Evolutionary conservation across 495 filamentous ascomycete genomes (phyloP).

Genomic region (Letharia columbiana): DNA sequence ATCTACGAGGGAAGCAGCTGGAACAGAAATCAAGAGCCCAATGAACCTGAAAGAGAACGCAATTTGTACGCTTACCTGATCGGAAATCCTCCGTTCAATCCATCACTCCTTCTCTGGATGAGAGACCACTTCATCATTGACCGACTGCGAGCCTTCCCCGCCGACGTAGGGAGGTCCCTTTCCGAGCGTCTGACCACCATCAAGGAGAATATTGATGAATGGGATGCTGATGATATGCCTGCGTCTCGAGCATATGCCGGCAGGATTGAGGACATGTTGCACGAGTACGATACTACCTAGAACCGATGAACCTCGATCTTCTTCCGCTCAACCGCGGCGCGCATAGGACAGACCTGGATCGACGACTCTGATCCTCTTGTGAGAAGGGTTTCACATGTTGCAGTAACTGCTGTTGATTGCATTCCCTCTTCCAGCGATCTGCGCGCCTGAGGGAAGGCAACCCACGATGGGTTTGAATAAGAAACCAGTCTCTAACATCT

Average conservation of each 20-base stretch:
- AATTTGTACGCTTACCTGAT: constrained; percentile 45
- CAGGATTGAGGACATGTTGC: constrained; percentile 18
- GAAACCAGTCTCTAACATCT: background rate
- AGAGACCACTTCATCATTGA: constrained; percentile 38
- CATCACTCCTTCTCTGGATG: constrained; percentile 22
- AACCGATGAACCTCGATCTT: constrained; percentile 18
- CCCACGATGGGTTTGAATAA: background rate
- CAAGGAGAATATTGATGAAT: constrained; percentile 31
- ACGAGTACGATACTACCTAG: constrained; percentile 11
- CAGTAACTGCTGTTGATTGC: background rate
- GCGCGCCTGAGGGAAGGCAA: background rate
- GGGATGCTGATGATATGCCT: constrained; percentile 36
- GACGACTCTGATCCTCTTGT: background rate
- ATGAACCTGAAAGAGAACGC: constrained; percentile 41
- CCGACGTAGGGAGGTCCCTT: constrained; percentile 27
- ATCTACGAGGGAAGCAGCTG: constrained; percentile 35
- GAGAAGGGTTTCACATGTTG: background rate
- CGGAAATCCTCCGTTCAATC: constrained; percentile 10
- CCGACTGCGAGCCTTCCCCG: constrained; percentile 33
- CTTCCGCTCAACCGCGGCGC: constrained; percentile 18
- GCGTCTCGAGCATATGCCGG: constrained; percentile 7
- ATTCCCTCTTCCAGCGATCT: background rate
- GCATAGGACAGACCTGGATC: background rate
- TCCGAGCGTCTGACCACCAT: constrained; percentile 30
- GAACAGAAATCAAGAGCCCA: constrained; percentile 33